Evolutionary conservation across 805 yeast species (phyloP), one percentile per base, ranked within the genome.

Genomic region (Sugiyamaella mastotermitis): DNA sequence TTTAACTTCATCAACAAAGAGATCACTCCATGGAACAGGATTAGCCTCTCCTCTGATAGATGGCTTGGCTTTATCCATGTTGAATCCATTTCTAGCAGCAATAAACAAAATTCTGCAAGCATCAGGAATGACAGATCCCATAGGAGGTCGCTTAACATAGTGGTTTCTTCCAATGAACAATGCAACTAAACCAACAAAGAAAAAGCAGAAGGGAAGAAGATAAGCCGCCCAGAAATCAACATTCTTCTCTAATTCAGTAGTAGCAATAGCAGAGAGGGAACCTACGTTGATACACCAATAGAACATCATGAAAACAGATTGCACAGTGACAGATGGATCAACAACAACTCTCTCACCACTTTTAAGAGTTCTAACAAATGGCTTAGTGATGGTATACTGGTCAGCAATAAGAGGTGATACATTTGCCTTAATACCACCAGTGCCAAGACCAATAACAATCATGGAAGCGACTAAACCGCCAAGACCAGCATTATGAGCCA

Each of bases 391-490:
- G 31, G 80, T 78, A 55, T 73, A 77, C 61, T 80, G 85, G 52
- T 80, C 83, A 33, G 86, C 88, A 56, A 83, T 76, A 56, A 83
- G 67, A 14, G 83, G 81, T 4, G 86, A 74, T 21, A 83, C 76
- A 51, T 83, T 82, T 28, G 87, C 69, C 58, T 83, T 83, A 56
- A 83, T 83, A 50, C 86, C 80, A 53, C 92, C 92, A 22, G 92
- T 79, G 28, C 86, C 90, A 27, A 80, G 50, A 49, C 90, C 90
- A 51, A 83, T 74, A 37, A 76, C 59, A 42, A 76, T 60, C 60
- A 77, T 71, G 22, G 76, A 69, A 31, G 67, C 65, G 35, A 73
- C 55, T 42, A 76, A 74, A 29, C 90, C 88, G 46, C 78, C 86
- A 38, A 76, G 57, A 21, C 83, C 75, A 20, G 76, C 72, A 14